Percentiles rank a stretch among this genome's conserved stretches.
These are phyloP conservation scores for Ustilago sp. DNA, from an alignment of 1,284 basidiomycete genomes.

Conservation along the genomic window DNA sequence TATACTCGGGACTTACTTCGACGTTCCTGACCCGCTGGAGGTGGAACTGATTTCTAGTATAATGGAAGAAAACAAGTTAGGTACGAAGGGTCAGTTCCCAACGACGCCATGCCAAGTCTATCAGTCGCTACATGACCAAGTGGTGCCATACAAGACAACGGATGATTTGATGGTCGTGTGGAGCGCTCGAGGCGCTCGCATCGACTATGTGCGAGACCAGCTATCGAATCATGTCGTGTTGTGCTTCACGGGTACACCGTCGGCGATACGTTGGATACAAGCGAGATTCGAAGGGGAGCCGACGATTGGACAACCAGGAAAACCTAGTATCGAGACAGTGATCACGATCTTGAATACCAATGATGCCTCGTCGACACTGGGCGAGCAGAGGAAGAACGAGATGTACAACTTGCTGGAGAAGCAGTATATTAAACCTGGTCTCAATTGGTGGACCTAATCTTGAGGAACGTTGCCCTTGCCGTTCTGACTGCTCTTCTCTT, in stretches of 20 bases:
- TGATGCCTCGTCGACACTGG: constrained; percentile 32
- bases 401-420: constrained; percentile 32
- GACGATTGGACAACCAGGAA: constrained; percentile 21
- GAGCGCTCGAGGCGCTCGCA: constrained; percentile 41
- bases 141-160: constrained; percentile 55
- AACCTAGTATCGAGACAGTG: constrained; percentile 30
- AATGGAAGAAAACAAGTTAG: constrained; percentile 49
- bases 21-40: constrained; percentile 18
- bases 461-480: too few species aligned
- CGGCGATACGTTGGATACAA: constrained; percentile 50
- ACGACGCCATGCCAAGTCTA: constrained; percentile 57
- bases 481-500: neutral
- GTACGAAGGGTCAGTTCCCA: constrained; percentile 22
- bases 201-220: constrained; percentile 44
- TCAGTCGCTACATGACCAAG: constrained; percentile 57
- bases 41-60: constrained; percentile 21
- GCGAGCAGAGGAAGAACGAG: constrained; percentile 34
- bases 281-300: constrained; percentile 44
- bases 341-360: constrained; percentile 33
- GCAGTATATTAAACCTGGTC: constrained; percentile 26
- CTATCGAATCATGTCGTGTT: constrained; percentile 39
- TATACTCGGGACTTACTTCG: constrained; percentile 55
- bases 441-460: constrained; percentile 40
- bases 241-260: constrained; percentile 39
- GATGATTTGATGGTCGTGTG: constrained; percentile 44